These are phyloP conservation scores for Aureobasidium namibiae DNA, from an alignment of 2,329 filamentous ascomycete genomes.

Conservation along the genomic window DNA sequence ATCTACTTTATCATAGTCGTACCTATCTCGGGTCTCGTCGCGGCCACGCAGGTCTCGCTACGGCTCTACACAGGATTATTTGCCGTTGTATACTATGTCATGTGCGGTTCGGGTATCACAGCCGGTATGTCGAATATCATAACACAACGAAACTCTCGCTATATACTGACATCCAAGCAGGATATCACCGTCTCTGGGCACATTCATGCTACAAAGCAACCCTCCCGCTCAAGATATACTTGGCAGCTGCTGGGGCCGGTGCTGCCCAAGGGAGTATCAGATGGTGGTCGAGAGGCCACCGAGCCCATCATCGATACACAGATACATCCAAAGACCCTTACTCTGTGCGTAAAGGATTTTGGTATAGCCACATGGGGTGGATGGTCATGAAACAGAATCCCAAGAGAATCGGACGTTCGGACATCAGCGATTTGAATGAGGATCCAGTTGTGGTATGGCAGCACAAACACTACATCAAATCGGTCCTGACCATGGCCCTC, in stretches of 20 bases:
- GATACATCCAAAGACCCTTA: slow-evolving; percentile 89
- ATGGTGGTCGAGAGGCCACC: slow-evolving; percentile 84
- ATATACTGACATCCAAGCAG: slow-evolving; percentile 24
- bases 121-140: slow-evolving; percentile 24
- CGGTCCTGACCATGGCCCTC: slow-evolving; percentile 68
- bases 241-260: slow-evolving; percentile 72
- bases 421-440: slow-evolving; percentile 81
- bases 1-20: slow-evolving; percentile 71
- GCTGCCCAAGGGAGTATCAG: slow-evolving; percentile 78
- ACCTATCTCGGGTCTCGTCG: slow-evolving; percentile 63
- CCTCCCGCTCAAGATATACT: slow-evolving; percentile 68
- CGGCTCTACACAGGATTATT: slow-evolving; percentile 63
- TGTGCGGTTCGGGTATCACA: slow-evolving; percentile 46
- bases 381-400: slow-evolving; percentile 93
- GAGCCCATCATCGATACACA: slow-evolving; percentile 84
- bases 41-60: slow-evolving; percentile 70
- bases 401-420: slow-evolving; percentile 77
- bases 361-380: slow-evolving; percentile 81
- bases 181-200: slow-evolving; percentile 78
- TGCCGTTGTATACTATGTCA: slow-evolving; percentile 72
- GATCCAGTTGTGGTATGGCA: slow-evolving; percentile 80
- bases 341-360: slow-evolving; percentile 77
- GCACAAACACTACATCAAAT: slow-evolving; percentile 78
- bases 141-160: no score
- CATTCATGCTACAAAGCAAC: slow-evolving; percentile 76